Percentiles rank a stretch among this genome's conserved stretches.
These are phyloP conservation scores for Puccinia novopanici DNA, from an alignment of 1,284 basidiomycete genomes.

Conservation along the genomic window DNA sequence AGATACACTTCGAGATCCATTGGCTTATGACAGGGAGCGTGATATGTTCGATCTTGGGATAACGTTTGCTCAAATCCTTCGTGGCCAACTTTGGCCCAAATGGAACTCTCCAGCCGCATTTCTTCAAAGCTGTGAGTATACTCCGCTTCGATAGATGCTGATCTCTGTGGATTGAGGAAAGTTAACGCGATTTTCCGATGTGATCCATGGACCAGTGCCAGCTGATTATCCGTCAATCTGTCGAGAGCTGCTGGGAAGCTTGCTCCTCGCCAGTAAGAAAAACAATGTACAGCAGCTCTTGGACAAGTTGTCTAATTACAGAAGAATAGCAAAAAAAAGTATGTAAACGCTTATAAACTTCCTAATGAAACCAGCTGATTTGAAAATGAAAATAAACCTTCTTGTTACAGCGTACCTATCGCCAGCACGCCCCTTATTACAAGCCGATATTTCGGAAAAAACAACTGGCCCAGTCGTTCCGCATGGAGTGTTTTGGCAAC, in stretches of 20 bases:
- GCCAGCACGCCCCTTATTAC: background rate
- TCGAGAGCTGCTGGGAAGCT: constrained; percentile 32
- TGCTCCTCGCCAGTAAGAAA: constrained; percentile 35
- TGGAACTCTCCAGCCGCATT: constrained; percentile 29
- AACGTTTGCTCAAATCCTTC: constrained; percentile 57
- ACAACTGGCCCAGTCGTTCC: constrained; percentile 8
- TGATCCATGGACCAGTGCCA: constrained; percentile 17
- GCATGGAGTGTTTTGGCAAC: constrained; percentile 50
- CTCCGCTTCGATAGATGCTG: background rate
- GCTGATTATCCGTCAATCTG: constrained; percentile 38
- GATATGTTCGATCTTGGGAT: constrained; percentile 59
- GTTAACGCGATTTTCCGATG: background rate
- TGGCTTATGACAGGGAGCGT: constrained; percentile 56
- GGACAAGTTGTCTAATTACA: constrained; percentile 17
- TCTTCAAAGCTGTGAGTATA: constrained; percentile 38
- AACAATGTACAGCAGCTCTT: constrained; percentile 25
- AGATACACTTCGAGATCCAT: constrained; percentile 55
- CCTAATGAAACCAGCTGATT: background rate
- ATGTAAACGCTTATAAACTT: background rate
- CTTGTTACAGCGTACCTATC: background rate
- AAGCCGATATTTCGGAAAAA: constrained; percentile 56
- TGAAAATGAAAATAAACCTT: no score
- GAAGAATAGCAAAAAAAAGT: constrained; percentile 29
- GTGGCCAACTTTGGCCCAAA: constrained; percentile 52
- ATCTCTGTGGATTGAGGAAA: background rate